Evolutionary conservation across 1,284 basidiomycete species (phyloP), one percentile per base, ranked within the genome.

Genomic region (Kwoniella shivajii): DNA sequence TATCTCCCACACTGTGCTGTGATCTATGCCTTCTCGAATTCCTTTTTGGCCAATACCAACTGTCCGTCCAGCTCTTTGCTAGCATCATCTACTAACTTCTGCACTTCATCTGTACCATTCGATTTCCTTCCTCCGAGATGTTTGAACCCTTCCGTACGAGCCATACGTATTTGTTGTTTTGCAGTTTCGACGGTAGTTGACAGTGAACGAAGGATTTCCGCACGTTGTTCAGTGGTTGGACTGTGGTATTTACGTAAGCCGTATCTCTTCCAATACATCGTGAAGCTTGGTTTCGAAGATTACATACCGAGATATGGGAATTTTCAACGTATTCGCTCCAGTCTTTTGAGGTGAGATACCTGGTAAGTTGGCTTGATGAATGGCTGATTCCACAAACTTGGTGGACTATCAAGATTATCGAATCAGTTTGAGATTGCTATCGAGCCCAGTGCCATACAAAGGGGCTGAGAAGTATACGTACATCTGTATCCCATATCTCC

Each of bases 351-450:
- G 75, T 22, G 66, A 69, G 44, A 78, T 65, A 13, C 77, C 77
- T 1, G 77, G 77, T 4, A 78, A 61, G 57, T 78, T 78, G 42
- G 77, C 73, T 42, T 66, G 63, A 56, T 75, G 68, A 13, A 78
- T 66, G 2, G 76, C 76, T 13, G 68, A 69, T 54, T 76, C 73
- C 27, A 78, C 74, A 38, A 65, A 54, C 61, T 78, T 78, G 38
- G 67, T 65, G 9, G 61, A 52, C 65, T 72, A 41, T 7, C 31
- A 20, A 34, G 22, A 6, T 22, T 3, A 18, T 30, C 26, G n/a
- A 16, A 11, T 29, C 26, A 16, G 27, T 33, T 10, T 16, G 16
- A 16, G 29, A 27, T n/a, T 49, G 29, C 6, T 18, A 7, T 14
- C 5, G 14, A 45, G 7, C 6, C 5, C 7, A 9, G 14, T 18